phyloP scores from a whole-genome alignment of 2,329 filamentous ascomycete species.

The Scedosporium boydii region DNA sequence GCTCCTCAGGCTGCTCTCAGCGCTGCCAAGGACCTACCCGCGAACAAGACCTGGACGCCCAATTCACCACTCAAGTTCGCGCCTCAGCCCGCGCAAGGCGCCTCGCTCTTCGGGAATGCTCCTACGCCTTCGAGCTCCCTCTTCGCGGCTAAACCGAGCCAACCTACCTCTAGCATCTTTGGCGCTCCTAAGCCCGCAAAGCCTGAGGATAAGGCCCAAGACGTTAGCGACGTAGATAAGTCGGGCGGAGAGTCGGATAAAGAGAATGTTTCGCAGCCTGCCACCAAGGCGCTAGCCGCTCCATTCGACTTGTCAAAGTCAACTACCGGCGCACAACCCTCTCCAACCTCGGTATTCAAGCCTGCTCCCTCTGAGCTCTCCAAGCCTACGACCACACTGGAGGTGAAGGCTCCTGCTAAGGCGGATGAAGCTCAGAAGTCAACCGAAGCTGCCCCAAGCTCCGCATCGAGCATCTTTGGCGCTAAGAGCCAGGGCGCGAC shows the following conservation, averaged over 20 bases:
- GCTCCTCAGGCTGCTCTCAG: slow-evolving; percentile 16
- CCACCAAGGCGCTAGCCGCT: not conserved
- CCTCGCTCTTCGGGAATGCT: slow-evolving; percentile 12
- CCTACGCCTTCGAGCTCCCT: slow-evolving; percentile 21
- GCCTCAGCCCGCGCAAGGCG: slow-evolving; percentile 15
- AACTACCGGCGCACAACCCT: not conserved
- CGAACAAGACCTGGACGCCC: slow-evolving; percentile 39
- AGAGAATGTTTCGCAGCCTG: slow-evolving; percentile 29
- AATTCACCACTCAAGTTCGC: slow-evolving; percentile 46
- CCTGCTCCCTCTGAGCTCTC: slow-evolving; percentile 1
- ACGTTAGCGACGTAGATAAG: slow-evolving; percentile 19
- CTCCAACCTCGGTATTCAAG: slow-evolving; percentile 1
- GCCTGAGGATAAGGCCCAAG: slow-evolving; percentile 16
- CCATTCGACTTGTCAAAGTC: not conserved
- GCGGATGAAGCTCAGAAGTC: not conserved
- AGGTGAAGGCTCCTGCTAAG: not conserved
- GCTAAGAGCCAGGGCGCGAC: slow-evolving; percentile 14
- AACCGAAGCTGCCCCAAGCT: not conserved
- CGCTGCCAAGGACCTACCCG: slow-evolving; percentile 20
- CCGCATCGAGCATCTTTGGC: slow-evolving; percentile 14
- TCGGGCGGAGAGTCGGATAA: slow-evolving; percentile 31
- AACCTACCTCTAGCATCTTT: slow-evolving; percentile 23
- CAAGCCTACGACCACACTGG: not conserved
- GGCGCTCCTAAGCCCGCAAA: slow-evolving; percentile 22
- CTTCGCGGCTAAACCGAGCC: slow-evolving; percentile 26